Conservation (phyloP, 441 rosid species). For the Pelargonium australe region DNA sequence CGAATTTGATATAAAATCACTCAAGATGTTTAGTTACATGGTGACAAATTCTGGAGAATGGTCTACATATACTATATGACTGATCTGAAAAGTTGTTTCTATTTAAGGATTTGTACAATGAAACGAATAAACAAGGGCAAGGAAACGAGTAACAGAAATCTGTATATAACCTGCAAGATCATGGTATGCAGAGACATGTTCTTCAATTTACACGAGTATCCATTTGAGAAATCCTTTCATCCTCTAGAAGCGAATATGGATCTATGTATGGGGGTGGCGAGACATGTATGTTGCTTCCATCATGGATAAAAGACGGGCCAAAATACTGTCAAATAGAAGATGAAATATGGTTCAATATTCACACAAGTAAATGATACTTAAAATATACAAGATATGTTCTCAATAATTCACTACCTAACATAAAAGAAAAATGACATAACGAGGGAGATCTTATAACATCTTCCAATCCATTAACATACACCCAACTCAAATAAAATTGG, state of each 20-base stretch:
- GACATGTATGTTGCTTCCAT: conserved; percentile 31
- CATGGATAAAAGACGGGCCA: conserved; percentile 68
- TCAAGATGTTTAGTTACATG: neutral
- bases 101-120: neutral
- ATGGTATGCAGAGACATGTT: neutral
- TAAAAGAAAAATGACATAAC: no score
- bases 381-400: neutral
- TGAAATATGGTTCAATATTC: conserved; percentile 14
- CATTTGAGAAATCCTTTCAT: conserved; percentile 70
- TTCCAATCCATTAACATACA: neutral
- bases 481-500: neutral
- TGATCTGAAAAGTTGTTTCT: no score
- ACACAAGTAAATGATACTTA: neutral
- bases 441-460: neutral
- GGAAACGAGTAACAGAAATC: neutral
- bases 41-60: neutral
- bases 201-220: conserved; percentile 56
- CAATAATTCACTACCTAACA: neutral
- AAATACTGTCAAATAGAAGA: conserved; percentile 44
- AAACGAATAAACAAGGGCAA: neutral
- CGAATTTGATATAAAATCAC: neutral
- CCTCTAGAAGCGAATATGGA: conserved; percentile 77
- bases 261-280: conserved; percentile 59
- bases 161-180: neutral
- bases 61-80: neutral